phyloP scores from a whole-genome alignment of 768 basidiomycete genomes.

The Mycena belliarum region DNA sequence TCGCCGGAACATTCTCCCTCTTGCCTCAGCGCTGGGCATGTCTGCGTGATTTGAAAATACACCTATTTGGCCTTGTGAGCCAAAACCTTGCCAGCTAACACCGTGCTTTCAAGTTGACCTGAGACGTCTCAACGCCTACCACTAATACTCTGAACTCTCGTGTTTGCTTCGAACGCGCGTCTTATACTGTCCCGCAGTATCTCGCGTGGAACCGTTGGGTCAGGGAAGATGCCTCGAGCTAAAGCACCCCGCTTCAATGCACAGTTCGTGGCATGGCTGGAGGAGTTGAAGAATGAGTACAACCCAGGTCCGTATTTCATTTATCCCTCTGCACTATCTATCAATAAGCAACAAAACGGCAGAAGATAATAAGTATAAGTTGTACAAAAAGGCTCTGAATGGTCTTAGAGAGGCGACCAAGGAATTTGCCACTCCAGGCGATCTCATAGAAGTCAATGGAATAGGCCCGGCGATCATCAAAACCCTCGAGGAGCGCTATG shows the following conservation, averaged over 20 bases:
- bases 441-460: background rate
- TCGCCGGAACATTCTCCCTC: too few relatives aligned
- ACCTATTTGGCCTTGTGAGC: too few relatives aligned
- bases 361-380: background rate
- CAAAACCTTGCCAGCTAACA: too few relatives aligned
- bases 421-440: background rate
- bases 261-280: background rate
- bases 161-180: too few relatives aligned
- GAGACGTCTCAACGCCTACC: too few relatives aligned
- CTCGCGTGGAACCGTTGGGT: too few relatives aligned
- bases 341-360: background rate
- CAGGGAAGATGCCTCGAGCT: slow-evolving; percentile 8
- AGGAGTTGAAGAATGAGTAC: background rate
- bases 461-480: slow-evolving; percentile 3
- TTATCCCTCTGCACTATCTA: background rate
- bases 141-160: too few relatives aligned
- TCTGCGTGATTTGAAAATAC: too few relatives aligned
- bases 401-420: background rate
- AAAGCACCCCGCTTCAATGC: background rate
- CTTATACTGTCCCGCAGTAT: too few relatives aligned
- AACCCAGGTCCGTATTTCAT: background rate
- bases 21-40: too few relatives aligned
- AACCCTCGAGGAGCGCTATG: slow-evolving; percentile 1
- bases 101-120: too few relatives aligned
- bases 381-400: slow-evolving; percentile 11